Percentiles rank a stretch among this genome's conserved stretches.
These are phyloP conservation scores for Davidsoniella australis DNA, from an alignment of 2,329 filamentous ascomycete genomes.

Conservation along the genomic window DNA sequence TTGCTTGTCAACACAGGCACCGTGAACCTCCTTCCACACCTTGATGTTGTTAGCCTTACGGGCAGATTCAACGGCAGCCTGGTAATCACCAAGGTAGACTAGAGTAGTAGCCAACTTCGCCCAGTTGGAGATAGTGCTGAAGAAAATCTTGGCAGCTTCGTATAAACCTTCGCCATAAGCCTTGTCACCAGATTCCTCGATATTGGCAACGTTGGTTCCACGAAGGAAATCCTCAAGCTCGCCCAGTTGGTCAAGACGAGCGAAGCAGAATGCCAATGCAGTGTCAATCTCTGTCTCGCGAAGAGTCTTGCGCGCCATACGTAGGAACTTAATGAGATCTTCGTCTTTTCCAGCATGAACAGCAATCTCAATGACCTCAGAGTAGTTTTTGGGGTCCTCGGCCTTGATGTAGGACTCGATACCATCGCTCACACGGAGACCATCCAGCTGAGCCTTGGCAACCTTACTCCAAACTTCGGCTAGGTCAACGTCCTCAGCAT, in stretches of 20 bases:
- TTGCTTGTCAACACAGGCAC: slow-evolving; percentile 91
- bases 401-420: slow-evolving; percentile 98
- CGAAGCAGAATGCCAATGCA: slow-evolving; percentile 81
- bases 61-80: slow-evolving; percentile 91
- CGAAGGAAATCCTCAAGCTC: slow-evolving; percentile 95
- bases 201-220: slow-evolving; percentile 81
- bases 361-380: slow-evolving; percentile 89
- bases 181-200: slow-evolving; percentile 96
- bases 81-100: slow-evolving; percentile 93
- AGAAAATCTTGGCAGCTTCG: slow-evolving; percentile 98
- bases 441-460: slow-evolving; percentile 92
- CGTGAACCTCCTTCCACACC: slow-evolving; percentile 97
- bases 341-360: slow-evolving; percentile 95
- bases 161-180: slow-evolving; percentile 88
- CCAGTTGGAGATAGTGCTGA: slow-evolving; percentile 97
- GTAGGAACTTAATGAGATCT: slow-evolving; percentile 87
- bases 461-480: slow-evolving; percentile 98
- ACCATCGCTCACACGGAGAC: slow-evolving; percentile 76
- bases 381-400: slow-evolving; percentile 78
- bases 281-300: slow-evolving; percentile 91
- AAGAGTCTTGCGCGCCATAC: slow-evolving; percentile 93
- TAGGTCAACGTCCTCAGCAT: slow-evolving; percentile 83
- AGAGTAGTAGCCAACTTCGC: slow-evolving; percentile 94
- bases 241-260: slow-evolving; percentile 73
- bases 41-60: slow-evolving; percentile 98